Base-by-base conservation (phyloP, 2,329 filamentous ascomycete species). In the Colletotrichum cuscutae region DNA sequence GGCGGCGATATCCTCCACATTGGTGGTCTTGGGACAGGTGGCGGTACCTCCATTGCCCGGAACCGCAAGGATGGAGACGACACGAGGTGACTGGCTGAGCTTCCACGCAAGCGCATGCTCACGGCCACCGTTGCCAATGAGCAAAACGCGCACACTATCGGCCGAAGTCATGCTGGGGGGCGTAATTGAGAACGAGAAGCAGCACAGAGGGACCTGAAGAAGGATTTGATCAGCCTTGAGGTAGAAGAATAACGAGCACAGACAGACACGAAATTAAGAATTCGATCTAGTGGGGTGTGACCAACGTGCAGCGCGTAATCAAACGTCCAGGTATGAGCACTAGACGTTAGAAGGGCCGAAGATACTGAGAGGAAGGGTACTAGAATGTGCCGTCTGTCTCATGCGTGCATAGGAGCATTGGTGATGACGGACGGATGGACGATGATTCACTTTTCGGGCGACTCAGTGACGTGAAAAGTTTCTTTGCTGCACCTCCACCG, bases 81-180 rank as follows among this genome's bases (percentile, higher is more conserved):
- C 91, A 7, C 84, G 85, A 8, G 88, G 83, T 2, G 91, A 93
- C 79, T 93, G 88, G 70, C 88, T 85, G 72, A 95, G 82, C 81
- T 93, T 94, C 93, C 92, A 95, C 42, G 93, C 92, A 65, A 95
- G 84, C 30, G 92, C 92, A 84, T 95, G 92, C 81, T 95, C 93
- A 75, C 93, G 89, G 65, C 92, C 93, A 73, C 93, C 93, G 76
- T 92, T 93, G 76, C 93, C 93, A 66, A 95, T 86, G 64, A 95
- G 86, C 69, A 95, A 89, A 65, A 95, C 72, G 35, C 74, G 72
- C 60, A 74, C 63, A 22, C 58, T 63, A 59, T 58, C 32, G 19
- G 59, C 60, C 66, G 52, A 59, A 63, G 58, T 58, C 69, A 72
- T 72, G 5, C 37, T 63, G 69, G 26, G 28, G 19, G 49, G 35